A percentile compares a stretch with the other conserved stretches of the same genome.
Evolutionary conservation across 108 stramenopile species (phyloP).

Genomic region (Discostella pseudostelligera): DNA sequence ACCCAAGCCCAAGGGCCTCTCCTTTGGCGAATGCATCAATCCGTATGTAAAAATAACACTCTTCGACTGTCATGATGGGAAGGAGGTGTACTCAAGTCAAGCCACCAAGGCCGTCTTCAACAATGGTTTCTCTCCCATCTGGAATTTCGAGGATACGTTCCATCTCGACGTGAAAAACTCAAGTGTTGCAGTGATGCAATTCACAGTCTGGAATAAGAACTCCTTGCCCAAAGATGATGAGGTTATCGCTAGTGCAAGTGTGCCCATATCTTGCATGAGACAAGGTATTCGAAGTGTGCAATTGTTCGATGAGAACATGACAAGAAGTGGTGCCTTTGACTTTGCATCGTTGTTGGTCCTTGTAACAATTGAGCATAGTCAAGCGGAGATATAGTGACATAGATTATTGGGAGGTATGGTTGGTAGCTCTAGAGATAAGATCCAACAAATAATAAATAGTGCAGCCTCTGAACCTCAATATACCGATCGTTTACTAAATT

Average conservation of each 20-base stretch:
- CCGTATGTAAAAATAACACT: constrained; percentile 75
- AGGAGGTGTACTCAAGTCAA: constrained; percentile 31
- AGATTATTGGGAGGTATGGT: too few species aligned
- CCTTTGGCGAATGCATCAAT: constrained; percentile 76
- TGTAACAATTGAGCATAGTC: constrained; percentile 46
- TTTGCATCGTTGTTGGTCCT: constrained; percentile 79
- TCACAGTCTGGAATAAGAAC: constrained; percentile 66
- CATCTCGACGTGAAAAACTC: constrained; percentile 59
- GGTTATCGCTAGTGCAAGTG: constrained; percentile 70
- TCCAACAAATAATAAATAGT: not conserved
- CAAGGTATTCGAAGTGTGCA: constrained; percentile 84
- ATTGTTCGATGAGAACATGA: constrained; percentile 74
- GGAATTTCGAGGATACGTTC: constrained; percentile 50
- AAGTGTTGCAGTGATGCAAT: constrained; percentile 74
- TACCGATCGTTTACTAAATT: too few species aligned
- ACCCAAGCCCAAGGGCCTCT: constrained; percentile 76
- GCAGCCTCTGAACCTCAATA: too few species aligned
- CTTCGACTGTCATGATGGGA: constrained; percentile 71
- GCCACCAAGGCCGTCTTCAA: constrained; percentile 53
- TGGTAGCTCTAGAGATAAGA: too few species aligned
- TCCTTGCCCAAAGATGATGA: constrained; percentile 56
- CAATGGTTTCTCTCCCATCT: constrained; percentile 80
- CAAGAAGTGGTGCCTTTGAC: constrained; percentile 76
- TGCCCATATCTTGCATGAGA: constrained; percentile 81
- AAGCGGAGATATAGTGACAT: constrained; percentile 35